Evolutionary conservation across 805 yeast genomes (phyloP).

Genomic region (Saturnispora sekii): DNA sequence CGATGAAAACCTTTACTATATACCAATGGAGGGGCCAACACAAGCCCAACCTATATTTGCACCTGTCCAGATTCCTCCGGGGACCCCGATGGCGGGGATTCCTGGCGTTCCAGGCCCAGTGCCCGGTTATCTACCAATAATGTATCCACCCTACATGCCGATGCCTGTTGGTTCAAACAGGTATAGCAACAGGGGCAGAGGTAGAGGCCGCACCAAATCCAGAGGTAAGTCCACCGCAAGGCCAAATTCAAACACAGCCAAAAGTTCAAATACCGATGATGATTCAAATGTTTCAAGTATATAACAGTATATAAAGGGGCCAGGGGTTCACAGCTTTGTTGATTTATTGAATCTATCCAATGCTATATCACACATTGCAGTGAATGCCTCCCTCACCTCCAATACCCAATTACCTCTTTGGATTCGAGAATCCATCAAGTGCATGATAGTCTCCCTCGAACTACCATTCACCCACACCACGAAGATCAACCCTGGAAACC

Average conservation of each 20-base stretch:
- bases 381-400: constrained; percentile 61
- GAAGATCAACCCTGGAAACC: constrained; percentile 61
- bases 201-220: neutral
- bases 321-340: neutral
- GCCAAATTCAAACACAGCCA: no score
- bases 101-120: no score
- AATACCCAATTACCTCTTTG: constrained; percentile 37
- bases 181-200: neutral
- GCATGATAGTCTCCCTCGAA: constrained; percentile 53
- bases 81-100: no score
- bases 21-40: neutral
- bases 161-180: neutral
- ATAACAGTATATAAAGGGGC: no score
- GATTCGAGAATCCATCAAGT: constrained; percentile 51
- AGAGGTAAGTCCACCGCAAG: no score
- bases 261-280: no score
- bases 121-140: neutral
- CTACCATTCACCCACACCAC: constrained; percentile 89
- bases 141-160: constrained; percentile 1
- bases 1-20: neutral
- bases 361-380: constrained; percentile 92
- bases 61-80: no score
- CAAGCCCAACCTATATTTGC: no score
- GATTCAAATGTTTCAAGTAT: no score
- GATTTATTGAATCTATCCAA: constrained; percentile 45